Evolutionary conservation across 225 moss, liverwort and hornwort genomes (phyloP).

Genomic region (Sphagnum contortum): DNA sequence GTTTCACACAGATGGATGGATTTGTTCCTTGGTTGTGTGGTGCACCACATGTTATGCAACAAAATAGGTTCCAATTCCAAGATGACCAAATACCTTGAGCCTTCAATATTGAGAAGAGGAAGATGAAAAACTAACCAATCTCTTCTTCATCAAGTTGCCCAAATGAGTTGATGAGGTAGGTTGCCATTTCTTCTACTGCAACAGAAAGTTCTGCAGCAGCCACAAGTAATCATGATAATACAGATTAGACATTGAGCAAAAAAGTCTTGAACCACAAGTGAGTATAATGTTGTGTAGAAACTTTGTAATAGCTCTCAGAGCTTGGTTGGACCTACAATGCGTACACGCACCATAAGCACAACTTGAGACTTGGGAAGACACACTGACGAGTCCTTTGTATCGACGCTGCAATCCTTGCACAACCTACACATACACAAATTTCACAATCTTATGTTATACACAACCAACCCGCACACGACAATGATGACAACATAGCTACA

Average conservation of each 20-base stretch:
- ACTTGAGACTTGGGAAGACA: conserved; percentile 52
- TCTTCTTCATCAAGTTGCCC: conserved; percentile 49
- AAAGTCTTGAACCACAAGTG: too few species aligned
- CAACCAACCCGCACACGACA: background rate
- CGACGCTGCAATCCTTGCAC: conserved; percentile 41
- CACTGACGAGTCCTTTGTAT: conserved; percentile 52
- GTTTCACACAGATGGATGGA: too few species aligned
- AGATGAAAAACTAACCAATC: conserved; percentile 30
- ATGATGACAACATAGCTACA: background rate
- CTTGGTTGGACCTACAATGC: too few species aligned
- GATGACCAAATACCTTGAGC: too few species aligned
- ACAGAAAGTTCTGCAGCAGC: conserved; percentile 41
- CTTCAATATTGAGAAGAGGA: too few species aligned
- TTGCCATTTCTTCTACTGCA: conserved; percentile 51
- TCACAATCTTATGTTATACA: background rate
- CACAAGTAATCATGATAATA: too few species aligned
- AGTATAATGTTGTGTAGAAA: too few species aligned
- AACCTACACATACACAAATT: conserved; percentile 28
- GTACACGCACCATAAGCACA: conserved; percentile 38
- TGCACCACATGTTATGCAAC: too few species aligned
- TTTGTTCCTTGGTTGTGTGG: too few species aligned
- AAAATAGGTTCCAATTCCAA: too few species aligned
- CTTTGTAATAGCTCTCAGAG: too few species aligned
- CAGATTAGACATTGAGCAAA: too few species aligned
- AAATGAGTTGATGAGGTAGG: conserved; percentile 50